A percentile compares a stretch with the other conserved stretches of the same genome.
Conservation (phyloP, 2,329 filamentous ascomycete species). For the Ophiostoma himal-ulmi region DNA sequence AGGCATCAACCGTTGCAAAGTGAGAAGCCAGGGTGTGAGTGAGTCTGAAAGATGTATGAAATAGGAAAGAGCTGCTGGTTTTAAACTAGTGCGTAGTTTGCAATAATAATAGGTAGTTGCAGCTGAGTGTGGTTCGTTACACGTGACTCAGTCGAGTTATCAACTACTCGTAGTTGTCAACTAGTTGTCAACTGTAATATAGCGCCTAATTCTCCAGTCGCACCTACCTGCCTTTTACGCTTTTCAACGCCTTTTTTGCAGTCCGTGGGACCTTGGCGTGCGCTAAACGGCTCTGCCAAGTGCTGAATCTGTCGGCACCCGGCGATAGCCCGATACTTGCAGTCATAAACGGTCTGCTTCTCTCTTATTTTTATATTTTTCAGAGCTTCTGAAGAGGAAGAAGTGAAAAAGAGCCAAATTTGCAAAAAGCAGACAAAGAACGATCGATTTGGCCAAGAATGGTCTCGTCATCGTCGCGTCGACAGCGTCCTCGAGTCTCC, state of each 20-base stretch:
- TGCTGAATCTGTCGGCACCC: neutral
- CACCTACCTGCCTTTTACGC: neutral
- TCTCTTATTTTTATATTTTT: neutral
- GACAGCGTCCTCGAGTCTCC: neutral
- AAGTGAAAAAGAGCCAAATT: no score
- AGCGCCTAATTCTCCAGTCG: no score
- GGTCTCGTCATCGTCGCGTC: neutral
- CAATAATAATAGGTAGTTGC: no score
- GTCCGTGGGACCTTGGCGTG: neutral
- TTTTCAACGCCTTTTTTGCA: neutral
- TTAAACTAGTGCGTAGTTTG: neutral
- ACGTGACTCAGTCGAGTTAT: neutral
- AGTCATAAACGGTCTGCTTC: neutral
- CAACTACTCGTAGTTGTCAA: neutral
- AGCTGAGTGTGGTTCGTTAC: neutral
- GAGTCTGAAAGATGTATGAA: conserved; percentile 8
- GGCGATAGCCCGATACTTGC: neutral
- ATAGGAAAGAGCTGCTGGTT: conserved; percentile 11
- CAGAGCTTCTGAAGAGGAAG: neutral
- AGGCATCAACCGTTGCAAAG: neutral
- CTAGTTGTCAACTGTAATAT: neutral
- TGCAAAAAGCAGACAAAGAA: no score
- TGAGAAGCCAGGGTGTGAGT: neutral
- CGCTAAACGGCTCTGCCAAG: neutral
- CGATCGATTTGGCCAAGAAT: no score